phyloP scores from a whole-genome alignment of 768 basidiomycete genomes.

The Fistulinella prunicolor region DNA sequence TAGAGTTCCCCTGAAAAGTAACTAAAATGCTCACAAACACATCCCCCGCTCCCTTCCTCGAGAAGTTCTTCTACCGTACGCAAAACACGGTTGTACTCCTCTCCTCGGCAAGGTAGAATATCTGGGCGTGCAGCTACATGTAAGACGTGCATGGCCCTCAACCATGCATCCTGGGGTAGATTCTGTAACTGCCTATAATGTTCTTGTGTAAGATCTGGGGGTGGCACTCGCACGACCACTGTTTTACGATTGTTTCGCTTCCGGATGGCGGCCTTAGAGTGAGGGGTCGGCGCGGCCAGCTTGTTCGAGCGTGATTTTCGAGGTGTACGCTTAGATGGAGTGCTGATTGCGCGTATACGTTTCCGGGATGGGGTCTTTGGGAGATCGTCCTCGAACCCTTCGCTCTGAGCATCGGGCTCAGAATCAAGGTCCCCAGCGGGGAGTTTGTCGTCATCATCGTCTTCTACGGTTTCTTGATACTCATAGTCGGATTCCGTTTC shows the following conservation, averaged over 20 bases:
- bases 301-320: slow-evolving; percentile 37
- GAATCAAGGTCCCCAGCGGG: slow-evolving; percentile 21
- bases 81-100: slow-evolving; percentile 76
- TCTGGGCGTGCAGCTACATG: slow-evolving; percentile 95
- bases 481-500: slow-evolving; percentile 23
- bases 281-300: slow-evolving; percentile 66
- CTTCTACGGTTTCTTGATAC: slow-evolving; percentile 16
- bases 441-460: slow-evolving; percentile 22
- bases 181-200: slow-evolving; percentile 42
- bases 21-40: slow-evolving; percentile 67
- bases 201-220: slow-evolving; percentile 35
- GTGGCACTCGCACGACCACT: slow-evolving; percentile 32
- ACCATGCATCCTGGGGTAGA: slow-evolving; percentile 73
- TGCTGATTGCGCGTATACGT: slow-evolving; percentile 40
- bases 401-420: slow-evolving; percentile 28
- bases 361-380: slow-evolving; percentile 56
- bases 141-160: slow-evolving; percentile 84
- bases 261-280: slow-evolving; percentile 66
- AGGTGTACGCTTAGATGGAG: slow-evolving; percentile 33
- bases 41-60: slow-evolving; percentile 92
- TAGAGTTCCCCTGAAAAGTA: neutral
- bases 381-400: slow-evolving; percentile 25
- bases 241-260: slow-evolving; percentile 38
- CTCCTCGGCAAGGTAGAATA: slow-evolving; percentile 82
- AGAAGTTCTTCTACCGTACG: slow-evolving; percentile 78